These are phyloP conservation scores for Sechiopsis laciniata DNA, from an alignment of 306 rosid species.

Conservation along the genomic window DNA sequence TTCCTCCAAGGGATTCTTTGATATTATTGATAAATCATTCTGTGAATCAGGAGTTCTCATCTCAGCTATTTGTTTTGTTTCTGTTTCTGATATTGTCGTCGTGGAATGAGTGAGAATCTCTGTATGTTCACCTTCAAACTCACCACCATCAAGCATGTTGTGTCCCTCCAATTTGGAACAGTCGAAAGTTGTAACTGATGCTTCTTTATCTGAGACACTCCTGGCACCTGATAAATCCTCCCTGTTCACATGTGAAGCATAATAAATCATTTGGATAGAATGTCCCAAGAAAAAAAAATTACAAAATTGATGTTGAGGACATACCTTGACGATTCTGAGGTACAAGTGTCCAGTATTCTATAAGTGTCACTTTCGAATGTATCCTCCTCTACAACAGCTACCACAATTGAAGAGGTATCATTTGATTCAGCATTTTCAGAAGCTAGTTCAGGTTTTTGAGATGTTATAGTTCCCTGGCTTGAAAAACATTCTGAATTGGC, in stretches of 20 bases:
- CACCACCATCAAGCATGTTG: conserved; percentile 23
- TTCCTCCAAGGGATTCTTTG: conserved; percentile 39
- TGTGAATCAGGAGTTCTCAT: conserved; percentile 24
- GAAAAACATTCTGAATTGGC: conserved; percentile 32
- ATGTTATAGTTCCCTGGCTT: conserved; percentile 28
- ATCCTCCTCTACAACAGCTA: conserved; percentile 36
- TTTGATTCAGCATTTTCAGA: conserved; percentile 35
- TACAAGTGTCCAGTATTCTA: conserved; percentile 37
- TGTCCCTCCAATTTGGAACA: conserved; percentile 40
- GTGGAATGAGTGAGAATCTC: conserved; percentile 32
- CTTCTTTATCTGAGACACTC: conserved; percentile 36
- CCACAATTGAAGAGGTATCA: conserved; percentile 32
- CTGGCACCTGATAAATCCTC: conserved; percentile 35
- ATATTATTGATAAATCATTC: conserved; percentile 38
- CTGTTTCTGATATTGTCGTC: conserved; percentile 39
- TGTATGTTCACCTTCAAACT: conserved; percentile 34
- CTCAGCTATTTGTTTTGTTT: conserved; percentile 32
- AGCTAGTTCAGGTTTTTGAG: conserved; percentile 31
- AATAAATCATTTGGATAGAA: conserved; percentile 26
- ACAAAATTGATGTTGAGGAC: conserved; percentile 26
- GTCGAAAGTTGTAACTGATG: conserved; percentile 29
- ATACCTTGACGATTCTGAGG: conserved; percentile 32
- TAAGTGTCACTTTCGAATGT: conserved; percentile 30
- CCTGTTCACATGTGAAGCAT: conserved; percentile 29
- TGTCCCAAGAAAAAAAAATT: conserved; percentile 20